Evolutionary conservation across 2,329 filamentous ascomycete genomes (phyloP).

Genomic region (Chrysoporthe austroafricana): DNA sequence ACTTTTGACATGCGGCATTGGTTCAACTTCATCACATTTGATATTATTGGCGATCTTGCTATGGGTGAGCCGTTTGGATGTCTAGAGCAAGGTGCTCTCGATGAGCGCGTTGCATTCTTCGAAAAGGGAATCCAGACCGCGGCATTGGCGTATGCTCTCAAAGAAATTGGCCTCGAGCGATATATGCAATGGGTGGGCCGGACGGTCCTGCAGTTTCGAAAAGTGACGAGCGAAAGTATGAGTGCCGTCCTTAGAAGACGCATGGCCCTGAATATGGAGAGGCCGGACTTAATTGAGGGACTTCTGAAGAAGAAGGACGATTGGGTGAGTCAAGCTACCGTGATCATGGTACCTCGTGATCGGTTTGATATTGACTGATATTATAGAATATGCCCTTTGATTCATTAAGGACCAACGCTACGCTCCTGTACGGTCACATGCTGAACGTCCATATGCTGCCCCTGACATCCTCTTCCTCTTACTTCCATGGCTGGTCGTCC

Average conservation of each 20-base stretch:
- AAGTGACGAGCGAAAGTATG: background rate
- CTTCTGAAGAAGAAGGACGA: slow-evolving; percentile 33
- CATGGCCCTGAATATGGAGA: slow-evolving; percentile 28
- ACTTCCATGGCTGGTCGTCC: too few species aligned
- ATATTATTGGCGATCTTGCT: slow-evolving; percentile 47
- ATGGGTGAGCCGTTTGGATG: slow-evolving; percentile 49
- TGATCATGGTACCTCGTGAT: background rate
- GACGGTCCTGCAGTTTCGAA: slow-evolving; percentile 4
- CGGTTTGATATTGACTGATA: background rate
- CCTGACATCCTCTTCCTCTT: too few species aligned
- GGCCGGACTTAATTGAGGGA: slow-evolving; percentile 36
- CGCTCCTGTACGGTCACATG: slow-evolving; percentile 5
- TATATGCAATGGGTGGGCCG: slow-evolving; percentile 7
- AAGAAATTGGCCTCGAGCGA: slow-evolving; percentile 22
- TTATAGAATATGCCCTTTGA: slow-evolving; percentile 30
- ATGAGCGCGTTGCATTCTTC: slow-evolving; percentile 36
- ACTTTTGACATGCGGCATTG: slow-evolving; percentile 32
- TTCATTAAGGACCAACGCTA: slow-evolving; percentile 20
- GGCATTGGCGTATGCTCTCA: slow-evolving; percentile 12
- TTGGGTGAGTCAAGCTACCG: slow-evolving; percentile 14
- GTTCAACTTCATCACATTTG: slow-evolving; percentile 43
- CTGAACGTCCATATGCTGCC: background rate
- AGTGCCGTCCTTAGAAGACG: slow-evolving; percentile 26
- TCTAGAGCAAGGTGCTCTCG: slow-evolving; percentile 35
- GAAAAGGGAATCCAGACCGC: slow-evolving; percentile 31